These are phyloP conservation scores for Pyricularia pennisetigena DNA, from an alignment of 2,329 filamentous ascomycete genomes.

Conservation along the genomic window DNA sequence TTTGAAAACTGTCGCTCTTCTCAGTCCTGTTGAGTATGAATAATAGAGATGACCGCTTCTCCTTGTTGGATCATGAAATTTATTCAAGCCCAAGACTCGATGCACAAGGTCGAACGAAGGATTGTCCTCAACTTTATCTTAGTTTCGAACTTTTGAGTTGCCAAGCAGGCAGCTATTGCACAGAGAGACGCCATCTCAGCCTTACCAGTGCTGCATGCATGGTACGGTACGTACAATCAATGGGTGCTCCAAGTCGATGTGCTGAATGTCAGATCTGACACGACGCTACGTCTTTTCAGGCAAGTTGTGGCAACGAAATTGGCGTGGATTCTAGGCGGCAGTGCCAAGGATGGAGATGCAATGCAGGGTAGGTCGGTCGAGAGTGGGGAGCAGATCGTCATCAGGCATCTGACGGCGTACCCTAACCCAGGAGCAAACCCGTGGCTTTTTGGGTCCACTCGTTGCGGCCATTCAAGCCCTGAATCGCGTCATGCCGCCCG, in stretches of 20 bases:
- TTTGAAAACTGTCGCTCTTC: not conserved
- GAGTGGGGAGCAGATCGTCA: too few species aligned
- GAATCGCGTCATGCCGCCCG: constrained; percentile 5
- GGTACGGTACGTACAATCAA: not conserved
- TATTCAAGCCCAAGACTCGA: not conserved
- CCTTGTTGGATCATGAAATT: not conserved
- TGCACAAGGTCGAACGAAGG: not conserved
- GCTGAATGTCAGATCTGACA: not conserved
- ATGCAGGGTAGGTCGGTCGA: not conserved
- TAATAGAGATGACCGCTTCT: too few species aligned
- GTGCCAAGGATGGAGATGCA: not conserved
- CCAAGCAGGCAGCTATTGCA: not conserved
- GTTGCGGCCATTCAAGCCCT: not conserved
- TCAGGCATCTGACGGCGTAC: not conserved
- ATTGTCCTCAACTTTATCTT: not conserved
- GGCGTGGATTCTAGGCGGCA: not conserved
- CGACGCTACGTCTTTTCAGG: too few species aligned
- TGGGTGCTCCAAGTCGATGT: not conserved
- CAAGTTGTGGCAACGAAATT: not conserved
- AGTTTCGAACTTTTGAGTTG: not conserved
- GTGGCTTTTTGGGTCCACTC: not conserved
- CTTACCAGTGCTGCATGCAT: not conserved
- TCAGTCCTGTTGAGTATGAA: too few species aligned
- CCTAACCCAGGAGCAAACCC: not conserved
- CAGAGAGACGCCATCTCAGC: not conserved